Conservation (phyloP, 805 yeast species). For the Debaryomyces maramus region DNA sequence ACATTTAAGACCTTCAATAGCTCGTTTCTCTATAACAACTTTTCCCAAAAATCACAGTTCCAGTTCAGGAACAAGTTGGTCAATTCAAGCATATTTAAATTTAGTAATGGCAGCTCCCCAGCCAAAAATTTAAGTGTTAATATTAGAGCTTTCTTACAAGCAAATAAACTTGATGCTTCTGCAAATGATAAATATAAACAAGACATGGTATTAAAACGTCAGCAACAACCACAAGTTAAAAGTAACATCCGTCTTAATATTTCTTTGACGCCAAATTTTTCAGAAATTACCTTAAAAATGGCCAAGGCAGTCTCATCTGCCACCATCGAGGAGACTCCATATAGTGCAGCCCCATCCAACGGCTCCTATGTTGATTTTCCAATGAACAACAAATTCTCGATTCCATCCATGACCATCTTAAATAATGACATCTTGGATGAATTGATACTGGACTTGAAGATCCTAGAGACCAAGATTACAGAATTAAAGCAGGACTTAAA, state of each 20-base stretch:
- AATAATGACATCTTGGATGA: slow-evolving; percentile 41
- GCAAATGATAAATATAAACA: neutral
- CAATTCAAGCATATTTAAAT: neutral
- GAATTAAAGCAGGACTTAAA: slow-evolving; percentile 45
- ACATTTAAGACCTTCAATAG: slow-evolving; percentile 7
- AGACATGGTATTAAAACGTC: neutral
- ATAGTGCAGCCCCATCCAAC: slow-evolving; percentile 11
- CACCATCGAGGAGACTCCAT: slow-evolving; percentile 15
- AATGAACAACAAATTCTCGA: slow-evolving; percentile 21
- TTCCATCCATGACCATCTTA: slow-evolving; percentile 35
- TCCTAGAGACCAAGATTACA: slow-evolving; percentile 41
- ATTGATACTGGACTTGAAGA: slow-evolving; percentile 57
- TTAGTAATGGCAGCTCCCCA: neutral
- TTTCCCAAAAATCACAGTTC: slow-evolving; percentile 21
- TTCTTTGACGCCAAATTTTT: slow-evolving; percentile 26
- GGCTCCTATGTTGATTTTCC: slow-evolving; percentile 40
- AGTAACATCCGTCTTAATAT: slow-evolving; percentile 25
- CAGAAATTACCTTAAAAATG: slow-evolving; percentile 20
- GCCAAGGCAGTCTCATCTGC: slow-evolving; percentile 20
- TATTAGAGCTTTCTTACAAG: neutral
- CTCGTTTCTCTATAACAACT: slow-evolving; percentile 24
- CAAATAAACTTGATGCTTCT: neutral
- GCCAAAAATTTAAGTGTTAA: neutral
- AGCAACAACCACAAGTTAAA: neutral
- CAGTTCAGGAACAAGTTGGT: slow-evolving; percentile 2